Base-by-base conservation (phyloP, 2,329 filamentous ascomycete genomes). In the Pseudocercospora musae region DNA sequence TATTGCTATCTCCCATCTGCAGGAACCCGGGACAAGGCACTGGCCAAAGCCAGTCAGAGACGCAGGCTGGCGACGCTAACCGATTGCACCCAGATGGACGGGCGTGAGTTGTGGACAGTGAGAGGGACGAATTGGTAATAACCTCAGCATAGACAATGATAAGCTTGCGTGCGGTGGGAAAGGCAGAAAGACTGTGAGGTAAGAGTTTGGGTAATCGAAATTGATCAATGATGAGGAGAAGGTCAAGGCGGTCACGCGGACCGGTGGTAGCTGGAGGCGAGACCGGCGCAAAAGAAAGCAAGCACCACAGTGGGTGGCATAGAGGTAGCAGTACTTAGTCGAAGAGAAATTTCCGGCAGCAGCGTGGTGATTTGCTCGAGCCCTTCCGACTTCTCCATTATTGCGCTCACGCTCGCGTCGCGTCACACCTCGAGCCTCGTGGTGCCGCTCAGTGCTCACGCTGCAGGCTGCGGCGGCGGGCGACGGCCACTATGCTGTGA, bases 1-100 rank as follows among this genome's bases (percentile, higher is more conserved):
- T 59, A 58, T 57, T 70, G 75, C 75, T 80, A 78, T 81, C 80
- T 73, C 76, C 77, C 80, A 82, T 82, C 74, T 80, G 79, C 79
- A 77, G 76, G 76, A 76, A 78, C 78, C 78, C 78, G 69, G 62
- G 58, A 57, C n/a, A 66, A 66, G 42, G 64, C 66, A 64, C 65
- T 68, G 65, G 60, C 64, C 69, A 52, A 71, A 70, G 68, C 61
- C 66, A 70, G 71, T 69, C 68, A 72, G 70, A 69, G 62, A 58
- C 40, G 55, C 54, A 62, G 59, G 58, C 23, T 67, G 63, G 63
- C 62, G 59, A 66, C 65, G 76, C 72, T 72, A 76, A 74, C 71
- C 69, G 54, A 59, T 61, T 70, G 69, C 67, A 64, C 55, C 66
- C 68, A 67, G 63, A 60, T 48, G 53, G 60, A 65, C 67, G 67